Evolutionary conservation across 176 grass and related monocot genomes (phyloP).

Genomic region (Otatea glauca): DNA sequence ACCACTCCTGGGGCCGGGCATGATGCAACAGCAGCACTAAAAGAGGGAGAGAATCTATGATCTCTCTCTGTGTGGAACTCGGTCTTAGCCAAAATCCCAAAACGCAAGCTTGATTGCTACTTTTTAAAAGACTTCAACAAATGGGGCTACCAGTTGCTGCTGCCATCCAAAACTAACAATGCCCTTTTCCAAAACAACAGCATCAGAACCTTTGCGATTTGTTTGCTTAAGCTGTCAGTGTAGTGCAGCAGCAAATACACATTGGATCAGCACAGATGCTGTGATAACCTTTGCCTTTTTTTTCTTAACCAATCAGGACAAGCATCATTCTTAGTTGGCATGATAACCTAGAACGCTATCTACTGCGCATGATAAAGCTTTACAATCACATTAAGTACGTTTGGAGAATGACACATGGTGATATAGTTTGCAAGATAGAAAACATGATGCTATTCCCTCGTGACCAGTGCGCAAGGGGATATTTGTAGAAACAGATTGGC

Average conservation of each 20-base stretch:
- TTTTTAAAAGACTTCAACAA: constrained; percentile 33
- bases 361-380: not conserved
- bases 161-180: not conserved
- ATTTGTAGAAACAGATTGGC: constrained; percentile 31
- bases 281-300: not conserved
- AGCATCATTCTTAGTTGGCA: not conserved
- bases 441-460: not conserved
- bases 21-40: constrained; percentile 39
- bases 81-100: constrained; percentile 36
- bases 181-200: constrained; percentile 35
- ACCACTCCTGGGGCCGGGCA: not conserved
- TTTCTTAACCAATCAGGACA: constrained; percentile 16
- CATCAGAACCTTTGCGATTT: not conserved
- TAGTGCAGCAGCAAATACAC: constrained; percentile 11
- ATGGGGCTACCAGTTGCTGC: constrained; percentile 10
- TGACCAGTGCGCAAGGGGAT: not conserved
- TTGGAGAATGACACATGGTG: not conserved
- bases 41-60: constrained; percentile 32
- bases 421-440: not conserved
- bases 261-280: constrained; percentile 1
- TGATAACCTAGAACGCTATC: not conserved
- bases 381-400: not conserved
- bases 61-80: constrained; percentile 19
- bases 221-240: constrained; percentile 11
- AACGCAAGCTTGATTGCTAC: constrained; percentile 12